Base-by-base conservation (phyloP, 305 asterid genomes). In the Fraxinus floribunda region DNA sequence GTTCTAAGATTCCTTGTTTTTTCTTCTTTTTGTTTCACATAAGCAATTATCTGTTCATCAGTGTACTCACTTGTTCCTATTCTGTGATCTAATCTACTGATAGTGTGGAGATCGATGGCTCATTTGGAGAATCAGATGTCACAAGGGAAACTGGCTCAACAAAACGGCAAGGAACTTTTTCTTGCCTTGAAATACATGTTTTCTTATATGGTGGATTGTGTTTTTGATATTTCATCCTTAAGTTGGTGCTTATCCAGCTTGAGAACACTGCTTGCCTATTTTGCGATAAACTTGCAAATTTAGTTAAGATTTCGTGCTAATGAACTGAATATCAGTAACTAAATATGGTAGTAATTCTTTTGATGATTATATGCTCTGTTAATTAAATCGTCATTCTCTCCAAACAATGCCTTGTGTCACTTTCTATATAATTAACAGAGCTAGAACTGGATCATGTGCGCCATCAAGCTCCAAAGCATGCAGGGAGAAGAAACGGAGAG, bases 401-500 rank as follows among this genome's bases (percentile, higher is more conserved):
- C 26, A 18, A 60, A 18, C 70, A 60, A 7, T 20, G 30, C 13
- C 29, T 60, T 7, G 13, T 39, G 85, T 83, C 55, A 83, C 62
- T 41, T 4, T 80, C 78, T 84, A 29, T 85, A 73, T 74, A 49
- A 75, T 80, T 83, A 77, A 52, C 91, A 95, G 98, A 84, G 74
- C 89, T 60, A 91, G 99, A 86, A 81, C 90, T 77, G 97, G 92
- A 81, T 79, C 91, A 44, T 91, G 93, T 83, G 89, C 84, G 82
- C 85, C 95, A 64, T 86, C 98, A 81, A 91, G 92, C 85, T 92
- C 98, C 88, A 95, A 95, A 90, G 99, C 99, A 39, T 90, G 97
- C 92, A 88, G 98, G 90, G 99, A 95, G 92, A 95, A 94, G 86
- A 88, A 89, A 83, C 90, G 99, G 70, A 86, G 99, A 86, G 98